phyloP scores from a whole-genome alignment of 805 yeast species.

The Hanseniaspora vineae region DNA sequence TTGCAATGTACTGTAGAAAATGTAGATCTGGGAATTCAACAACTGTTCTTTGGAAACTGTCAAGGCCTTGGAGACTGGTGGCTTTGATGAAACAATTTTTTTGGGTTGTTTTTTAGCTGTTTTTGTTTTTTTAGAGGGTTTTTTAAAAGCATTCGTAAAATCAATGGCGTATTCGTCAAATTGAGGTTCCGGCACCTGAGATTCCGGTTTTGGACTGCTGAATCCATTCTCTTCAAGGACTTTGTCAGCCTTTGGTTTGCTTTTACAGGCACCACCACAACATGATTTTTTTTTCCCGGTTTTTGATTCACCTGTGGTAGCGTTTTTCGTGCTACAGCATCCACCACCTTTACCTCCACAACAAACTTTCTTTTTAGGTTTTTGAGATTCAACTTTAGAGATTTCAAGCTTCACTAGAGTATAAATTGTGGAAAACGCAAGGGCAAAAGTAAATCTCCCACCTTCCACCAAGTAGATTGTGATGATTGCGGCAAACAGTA shows the following conservation, averaged over 20 bases:
- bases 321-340: conserved; percentile 6
- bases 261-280: conserved; percentile 8
- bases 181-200: background rate
- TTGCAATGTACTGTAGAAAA: conserved; percentile 77
- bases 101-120: conserved; percentile 15
- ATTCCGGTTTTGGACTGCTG: conserved; percentile 1
- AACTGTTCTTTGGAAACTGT: conserved; percentile 31
- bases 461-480: conserved; percentile 16
- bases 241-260: conserved; percentile 8
- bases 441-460: conserved; percentile 26
- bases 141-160: conserved; percentile 27
- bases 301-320: background rate
- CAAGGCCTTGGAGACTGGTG: conserved; percentile 20
- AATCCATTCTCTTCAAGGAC: conserved; percentile 1
- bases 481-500: conserved; percentile 1
- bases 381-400: background rate
- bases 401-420: conserved; percentile 14
- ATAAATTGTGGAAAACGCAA: conserved; percentile 17
- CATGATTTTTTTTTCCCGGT: background rate
- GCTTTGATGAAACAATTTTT: conserved; percentile 13
- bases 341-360: conserved; percentile 14
- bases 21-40: conserved; percentile 42
- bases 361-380: conserved; percentile 12
- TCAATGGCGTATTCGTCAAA: conserved; percentile 22
- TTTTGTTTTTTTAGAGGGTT: conserved; percentile 5